Evolutionary conservation across 2,329 filamentous ascomycete genomes (phyloP), one percentile per base, ranked within the genome.

Genomic region (Arachnomyces sp.): DNA sequence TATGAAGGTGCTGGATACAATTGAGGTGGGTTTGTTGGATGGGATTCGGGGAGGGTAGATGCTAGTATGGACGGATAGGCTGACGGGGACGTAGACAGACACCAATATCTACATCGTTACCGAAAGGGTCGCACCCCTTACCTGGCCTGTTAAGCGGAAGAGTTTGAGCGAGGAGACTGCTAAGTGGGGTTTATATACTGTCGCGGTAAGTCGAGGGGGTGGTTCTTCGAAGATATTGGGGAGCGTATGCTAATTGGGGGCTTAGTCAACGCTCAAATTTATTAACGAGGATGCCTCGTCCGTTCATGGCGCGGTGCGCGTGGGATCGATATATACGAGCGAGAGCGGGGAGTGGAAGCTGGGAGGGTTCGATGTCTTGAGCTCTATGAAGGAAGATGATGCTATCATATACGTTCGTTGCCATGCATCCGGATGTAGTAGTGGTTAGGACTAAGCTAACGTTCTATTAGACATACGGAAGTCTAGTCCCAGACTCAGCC

Each of bases 281-380:
- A 86, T 98, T 60, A 98, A 98, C 56, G 81, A 84, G 35, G 92
- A 98, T 50, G 92, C 89, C 2, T 74, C 82, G 2, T 95, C 89
- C 0, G 84, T 98, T 38, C 92, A 98, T 55, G 92, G 89, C 36
- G 86, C 79, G 53, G 70, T 98, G 38, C 81, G 85, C 46, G 83
- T 85, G 14, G 84, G 84, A 1, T 94, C 90, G 0, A 74, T 98
- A 48, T 98, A 89, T 63, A 92, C 86, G 3, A 88, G 87, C 45
- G 90, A 96, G 58, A 95, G 92, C 56, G 92, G 92, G 43, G 92
- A 98, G 65, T 98, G 92, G 92, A 96, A 93, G 57, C 69, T 98
- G 2, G 89, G 84, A 14, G 92, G 92, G 1, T 94, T 98, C 51
- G 92, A 98, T 50, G 76, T 94, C 4, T 64, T 96, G 43, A 96